These are phyloP conservation scores for Chrysosphaeria jannelii DNA, from an alignment of 2,329 filamentous ascomycete genomes.

Conservation along the genomic window DNA sequence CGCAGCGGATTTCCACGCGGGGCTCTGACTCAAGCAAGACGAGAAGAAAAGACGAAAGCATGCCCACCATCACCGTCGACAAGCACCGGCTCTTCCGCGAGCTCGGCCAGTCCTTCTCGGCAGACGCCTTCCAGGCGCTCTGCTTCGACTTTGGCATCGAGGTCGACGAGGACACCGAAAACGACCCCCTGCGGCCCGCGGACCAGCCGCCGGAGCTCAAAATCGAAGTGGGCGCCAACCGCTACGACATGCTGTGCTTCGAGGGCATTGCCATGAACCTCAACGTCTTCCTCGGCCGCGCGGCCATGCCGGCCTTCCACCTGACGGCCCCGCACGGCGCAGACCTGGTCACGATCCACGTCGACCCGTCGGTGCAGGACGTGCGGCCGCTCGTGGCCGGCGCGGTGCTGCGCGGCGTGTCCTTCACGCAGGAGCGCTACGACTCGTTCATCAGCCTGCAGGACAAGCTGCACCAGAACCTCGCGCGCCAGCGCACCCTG, in stretches of 20 bases:
- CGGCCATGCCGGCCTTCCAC: slow-evolving; percentile 48
- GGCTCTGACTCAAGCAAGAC: not conserved
- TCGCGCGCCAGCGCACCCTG: slow-evolving; percentile 72
- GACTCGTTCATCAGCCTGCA: slow-evolving; percentile 94
- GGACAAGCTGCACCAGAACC: slow-evolving; percentile 91
- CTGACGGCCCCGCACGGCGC: slow-evolving; percentile 41
- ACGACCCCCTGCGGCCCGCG: slow-evolving; percentile 36
- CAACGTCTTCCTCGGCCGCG: slow-evolving; percentile 68
- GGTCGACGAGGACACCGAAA: slow-evolving; percentile 79
- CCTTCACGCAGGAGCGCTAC: slow-evolving; percentile 72
- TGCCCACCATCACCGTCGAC: slow-evolving; percentile 86
- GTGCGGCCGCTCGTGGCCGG: slow-evolving; percentile 73
- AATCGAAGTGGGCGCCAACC: slow-evolving; percentile 89
- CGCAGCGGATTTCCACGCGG: no score
- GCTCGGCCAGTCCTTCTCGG: slow-evolving; percentile 69
- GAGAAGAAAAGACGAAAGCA: slow-evolving; percentile 1
- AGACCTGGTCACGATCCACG: slow-evolving; percentile 51
- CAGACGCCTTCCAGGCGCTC: slow-evolving; percentile 81
- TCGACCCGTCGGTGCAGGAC: slow-evolving; percentile 41
- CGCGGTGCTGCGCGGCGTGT: slow-evolving; percentile 68
- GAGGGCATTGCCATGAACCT: slow-evolving; percentile 89
- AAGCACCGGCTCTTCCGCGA: slow-evolving; percentile 89
- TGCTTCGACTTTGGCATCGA: slow-evolving; percentile 98
- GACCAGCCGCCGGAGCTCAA: slow-evolving; percentile 82
- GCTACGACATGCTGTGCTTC: slow-evolving; percentile 77